These are phyloP conservation scores for Hevea brasiliensis DNA, from an alignment of 345 rosid species.

Conservation along the genomic window DNA sequence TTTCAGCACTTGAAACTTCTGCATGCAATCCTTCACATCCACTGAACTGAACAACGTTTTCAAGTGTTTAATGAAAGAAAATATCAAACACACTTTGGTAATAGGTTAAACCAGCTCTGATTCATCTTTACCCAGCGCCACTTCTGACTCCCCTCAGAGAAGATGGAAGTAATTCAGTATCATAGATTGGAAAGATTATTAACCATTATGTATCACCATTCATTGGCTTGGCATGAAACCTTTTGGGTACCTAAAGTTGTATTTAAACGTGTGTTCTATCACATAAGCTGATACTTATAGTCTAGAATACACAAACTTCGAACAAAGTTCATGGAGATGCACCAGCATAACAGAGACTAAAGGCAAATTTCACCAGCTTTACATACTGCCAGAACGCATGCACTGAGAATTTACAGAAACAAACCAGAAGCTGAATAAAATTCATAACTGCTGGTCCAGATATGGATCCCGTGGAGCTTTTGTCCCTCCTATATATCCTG, in stretches of 20 bases:
- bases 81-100: not conserved
- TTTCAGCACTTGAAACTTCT: constrained; percentile 60
- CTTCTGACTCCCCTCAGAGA: constrained; percentile 49
- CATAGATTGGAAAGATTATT: too few species aligned
- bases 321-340: not conserved
- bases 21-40: constrained; percentile 63
- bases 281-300: not conserved
- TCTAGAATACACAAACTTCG: too few species aligned
- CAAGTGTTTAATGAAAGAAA: not conserved
- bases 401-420: not conserved
- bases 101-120: constrained; percentile 40
- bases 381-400: not conserved
- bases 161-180: constrained; percentile 53
- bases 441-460: constrained; percentile 27
- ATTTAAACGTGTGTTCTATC: too few species aligned
- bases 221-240: too few species aligned
- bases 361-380: not conserved
- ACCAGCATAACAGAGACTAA: not conserved
- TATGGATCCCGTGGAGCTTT: constrained; percentile 25
- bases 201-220: too few species aligned
- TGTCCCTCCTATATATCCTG: constrained; percentile 24
- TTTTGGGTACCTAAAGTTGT: too few species aligned
- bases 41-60: constrained; percentile 54
- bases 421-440: not conserved
- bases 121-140: constrained; percentile 57